Evolutionary conservation across 1,139 yeast species (phyloP).

Genomic region (Pneumocystis oryctolagi): DNA sequence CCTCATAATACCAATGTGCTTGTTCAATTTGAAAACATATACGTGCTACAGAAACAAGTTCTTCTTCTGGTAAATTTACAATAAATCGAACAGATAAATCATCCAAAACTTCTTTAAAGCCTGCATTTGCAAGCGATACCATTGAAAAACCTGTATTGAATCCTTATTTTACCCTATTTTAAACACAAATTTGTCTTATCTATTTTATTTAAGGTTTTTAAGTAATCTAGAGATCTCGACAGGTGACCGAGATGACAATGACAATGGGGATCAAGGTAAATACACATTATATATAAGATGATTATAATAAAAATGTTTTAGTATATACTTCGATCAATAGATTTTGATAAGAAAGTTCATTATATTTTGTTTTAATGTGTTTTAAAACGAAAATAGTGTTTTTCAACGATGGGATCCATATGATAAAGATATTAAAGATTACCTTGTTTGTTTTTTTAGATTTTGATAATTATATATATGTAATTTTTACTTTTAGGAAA

Average conservation of each 20-base stretch:
- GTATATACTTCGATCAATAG: neutral
- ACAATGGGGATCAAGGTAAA: neutral
- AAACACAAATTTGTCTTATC: neutral
- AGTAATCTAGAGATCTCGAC: too few species aligned
- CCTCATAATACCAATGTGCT: slow-evolving; percentile 96
- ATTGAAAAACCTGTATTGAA: neutral
- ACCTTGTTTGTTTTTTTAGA: neutral
- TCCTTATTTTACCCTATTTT: neutral
- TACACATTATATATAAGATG: neutral
- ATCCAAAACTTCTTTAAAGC: slow-evolving; percentile 60
- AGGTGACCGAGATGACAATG: neutral
- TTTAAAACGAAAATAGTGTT: neutral
- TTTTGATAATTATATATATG: neutral
- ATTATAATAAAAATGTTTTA: neutral
- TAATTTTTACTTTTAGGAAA: neutral
- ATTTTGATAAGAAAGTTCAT: neutral
- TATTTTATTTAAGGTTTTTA: neutral
- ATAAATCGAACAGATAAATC: slow-evolving; percentile 41
- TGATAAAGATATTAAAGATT: neutral
- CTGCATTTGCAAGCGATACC: slow-evolving; percentile 17
- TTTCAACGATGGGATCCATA: neutral
- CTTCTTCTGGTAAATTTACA: slow-evolving; percentile 84
- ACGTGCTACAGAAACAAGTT: slow-evolving; percentile 69
- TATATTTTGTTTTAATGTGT: neutral
- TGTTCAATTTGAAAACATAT: slow-evolving; percentile 91